These are phyloP conservation scores for Chrysanthemum lavandulifolium DNA, from an alignment of 129 eudicot species.

Conservation along the genomic window DNA sequence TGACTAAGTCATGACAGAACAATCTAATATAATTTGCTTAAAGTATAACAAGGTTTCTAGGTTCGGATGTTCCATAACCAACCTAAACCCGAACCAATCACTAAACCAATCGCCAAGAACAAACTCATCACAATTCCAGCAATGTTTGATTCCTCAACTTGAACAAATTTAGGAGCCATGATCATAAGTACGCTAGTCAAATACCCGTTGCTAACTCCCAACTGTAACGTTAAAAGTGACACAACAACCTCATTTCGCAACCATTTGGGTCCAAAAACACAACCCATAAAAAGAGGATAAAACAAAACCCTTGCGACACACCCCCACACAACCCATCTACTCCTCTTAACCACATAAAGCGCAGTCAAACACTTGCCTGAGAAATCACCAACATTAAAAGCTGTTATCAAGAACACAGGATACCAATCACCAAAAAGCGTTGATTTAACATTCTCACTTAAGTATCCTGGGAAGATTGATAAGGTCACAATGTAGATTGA, in stretches of 20 bases:
- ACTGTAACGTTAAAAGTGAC: conserved; percentile 27
- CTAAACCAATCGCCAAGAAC: conserved; percentile 36
- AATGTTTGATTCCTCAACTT: conserved; percentile 33
- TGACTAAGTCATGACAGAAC: background rate
- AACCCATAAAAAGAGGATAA: conserved; percentile 38
- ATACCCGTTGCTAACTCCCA: conserved; percentile 50
- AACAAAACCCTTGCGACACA: conserved; percentile 35
- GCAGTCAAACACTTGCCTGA: conserved; percentile 29
- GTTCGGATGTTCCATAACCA: conserved; percentile 40
- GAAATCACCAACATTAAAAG: conserved; percentile 31
- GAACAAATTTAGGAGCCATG: conserved; percentile 27
- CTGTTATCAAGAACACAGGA: conserved; percentile 31
- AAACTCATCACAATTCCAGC: conserved; percentile 37
- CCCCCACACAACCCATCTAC: conserved; percentile 34
- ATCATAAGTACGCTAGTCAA: conserved; percentile 35
- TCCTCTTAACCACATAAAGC: conserved; percentile 19
- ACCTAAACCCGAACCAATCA: conserved; percentile 41
- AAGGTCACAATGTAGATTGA: conserved; percentile 31
- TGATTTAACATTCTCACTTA: conserved; percentile 33
- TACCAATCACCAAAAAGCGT: conserved; percentile 36
- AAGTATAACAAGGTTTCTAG: background rate
- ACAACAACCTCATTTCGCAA: conserved; percentile 29
- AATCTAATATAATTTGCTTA: background rate
- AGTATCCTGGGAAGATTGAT: conserved; percentile 38
- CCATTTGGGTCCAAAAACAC: conserved; percentile 47